Conservation (phyloP, 805 yeast genomes). For the Nakazawaea holstii region DNA sequence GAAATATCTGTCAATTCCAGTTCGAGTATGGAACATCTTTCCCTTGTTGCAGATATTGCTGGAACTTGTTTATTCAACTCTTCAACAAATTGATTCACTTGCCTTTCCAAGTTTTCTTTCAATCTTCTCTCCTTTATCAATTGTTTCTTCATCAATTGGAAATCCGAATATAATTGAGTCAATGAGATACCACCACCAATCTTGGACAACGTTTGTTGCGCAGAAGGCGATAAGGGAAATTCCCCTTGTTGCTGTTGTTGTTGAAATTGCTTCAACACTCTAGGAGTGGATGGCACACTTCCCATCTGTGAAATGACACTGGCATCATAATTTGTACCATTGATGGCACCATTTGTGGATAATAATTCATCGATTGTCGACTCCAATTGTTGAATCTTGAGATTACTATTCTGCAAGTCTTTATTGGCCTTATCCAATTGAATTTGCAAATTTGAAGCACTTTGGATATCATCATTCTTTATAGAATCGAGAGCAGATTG, state of each 20-base stretch:
- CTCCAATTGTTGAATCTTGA: constrained; percentile 37
- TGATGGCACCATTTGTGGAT: constrained; percentile 14
- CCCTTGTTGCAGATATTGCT: constrained; percentile 58
- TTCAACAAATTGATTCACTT: constrained; percentile 62
- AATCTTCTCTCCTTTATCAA: constrained; percentile 65
- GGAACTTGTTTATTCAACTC: constrained; percentile 83
- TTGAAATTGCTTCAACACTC: constrained; percentile 25
- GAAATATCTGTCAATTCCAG: constrained; percentile 50
- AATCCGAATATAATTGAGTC: constrained; percentile 62
- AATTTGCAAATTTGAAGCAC: constrained; percentile 29
- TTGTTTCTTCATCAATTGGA: constrained; percentile 57
- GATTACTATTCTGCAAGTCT: constrained; percentile 29
- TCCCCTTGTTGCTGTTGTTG: constrained; percentile 17
- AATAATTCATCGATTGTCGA: constrained; percentile 38
- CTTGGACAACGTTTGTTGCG: constrained; percentile 44
- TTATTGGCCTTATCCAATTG: constrained; percentile 29
- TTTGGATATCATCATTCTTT: constrained; percentile 31
- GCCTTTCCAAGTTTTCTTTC: constrained; percentile 63
- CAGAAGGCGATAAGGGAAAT: constrained; percentile 49
- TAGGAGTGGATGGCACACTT: constrained; percentile 34
- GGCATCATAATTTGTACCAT: constrained; percentile 11
- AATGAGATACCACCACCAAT: constrained; percentile 47
- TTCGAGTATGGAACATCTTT: constrained; percentile 52
- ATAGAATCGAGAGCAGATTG: constrained; percentile 42
- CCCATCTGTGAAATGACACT: constrained; percentile 26